A percentile compares a stretch with the other conserved stretches of the same genome.
phyloP scores from a whole-genome alignment of 805 yeast species.

The Ogataea kodamae region DNA sequence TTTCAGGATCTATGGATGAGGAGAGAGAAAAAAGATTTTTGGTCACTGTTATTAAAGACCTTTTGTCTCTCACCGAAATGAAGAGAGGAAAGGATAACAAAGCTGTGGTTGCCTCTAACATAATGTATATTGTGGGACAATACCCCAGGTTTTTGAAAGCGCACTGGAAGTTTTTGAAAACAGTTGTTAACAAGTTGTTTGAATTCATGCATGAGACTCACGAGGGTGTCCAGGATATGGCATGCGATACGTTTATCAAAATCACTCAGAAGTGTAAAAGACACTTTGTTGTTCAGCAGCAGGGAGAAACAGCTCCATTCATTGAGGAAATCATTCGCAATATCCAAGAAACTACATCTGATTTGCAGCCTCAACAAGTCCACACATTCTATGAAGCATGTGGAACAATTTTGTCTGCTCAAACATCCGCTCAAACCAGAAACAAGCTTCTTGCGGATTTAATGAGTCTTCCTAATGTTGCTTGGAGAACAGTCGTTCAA shows the following conservation, averaged over 20 bases:
- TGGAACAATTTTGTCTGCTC: conserved; percentile 89
- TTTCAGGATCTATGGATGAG: conserved; percentile 98
- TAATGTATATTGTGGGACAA: conserved; percentile 99
- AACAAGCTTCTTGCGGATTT: conserved; percentile 70
- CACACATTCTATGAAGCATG: conserved; percentile 98
- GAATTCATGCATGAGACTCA: conserved; percentile 99
- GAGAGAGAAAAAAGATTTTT: conserved; percentile 93
- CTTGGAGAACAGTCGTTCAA: conserved; percentile 87
- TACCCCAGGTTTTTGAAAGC: conserved; percentile 96
- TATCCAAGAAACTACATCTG: conserved; percentile 83
- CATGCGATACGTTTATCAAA: conserved; percentile 97
- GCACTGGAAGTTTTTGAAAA: conserved; percentile 95
- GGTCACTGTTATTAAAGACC: conserved; percentile 88
- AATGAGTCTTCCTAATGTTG: conserved; percentile 90
- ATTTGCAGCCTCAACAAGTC: conserved; percentile 94
- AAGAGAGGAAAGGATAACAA: conserved; percentile 97
- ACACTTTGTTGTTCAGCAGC: conserved; percentile 87
- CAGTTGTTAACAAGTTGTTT: conserved; percentile 91
- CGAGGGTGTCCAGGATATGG: conserved; percentile 99
- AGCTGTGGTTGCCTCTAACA: conserved; percentile 99
- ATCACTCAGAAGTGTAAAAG: conserved; percentile 93
- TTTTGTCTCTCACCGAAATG: conserved; percentile 88
- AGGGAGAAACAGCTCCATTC: conserved; percentile 84
- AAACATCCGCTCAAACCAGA: conserved; percentile 63
- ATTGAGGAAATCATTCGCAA: conserved; percentile 83